A percentile compares a stretch with the other conserved stretches of the same genome.
These are phyloP conservation scores for Botryosphaeria agaves DNA, from an alignment of 2,329 filamentous ascomycete genomes.

Conservation along the genomic window DNA sequence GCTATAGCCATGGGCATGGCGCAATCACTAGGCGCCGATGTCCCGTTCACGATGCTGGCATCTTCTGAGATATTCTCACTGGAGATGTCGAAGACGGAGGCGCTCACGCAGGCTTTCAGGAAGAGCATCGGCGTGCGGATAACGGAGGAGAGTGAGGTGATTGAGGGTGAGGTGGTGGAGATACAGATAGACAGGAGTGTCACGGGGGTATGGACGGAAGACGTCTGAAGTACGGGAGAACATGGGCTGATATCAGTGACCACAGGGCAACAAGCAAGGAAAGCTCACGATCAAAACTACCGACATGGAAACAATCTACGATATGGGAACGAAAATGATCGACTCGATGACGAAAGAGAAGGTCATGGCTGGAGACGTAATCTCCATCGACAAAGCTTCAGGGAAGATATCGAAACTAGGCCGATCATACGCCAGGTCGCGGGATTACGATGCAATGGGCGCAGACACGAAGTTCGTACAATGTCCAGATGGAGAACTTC, in stretches of 20 bases:
- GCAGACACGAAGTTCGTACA: conserved; percentile 96
- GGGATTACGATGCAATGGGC: conserved; percentile 98
- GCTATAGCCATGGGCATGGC: conserved; percentile 98
- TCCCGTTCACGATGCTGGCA: conserved; percentile 90
- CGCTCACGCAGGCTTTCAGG: conserved; percentile 93
- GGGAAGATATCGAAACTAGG: conserved; percentile 97
- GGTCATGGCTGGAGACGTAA: conserved; percentile 95
- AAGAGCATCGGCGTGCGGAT: conserved; percentile 97
- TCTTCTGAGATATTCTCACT: conserved; percentile 96
- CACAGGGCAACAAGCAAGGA: conserved; percentile 82
- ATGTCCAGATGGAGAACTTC: conserved; percentile 91
- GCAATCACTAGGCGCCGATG: conserved; percentile 82
- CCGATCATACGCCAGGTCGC: conserved; percentile 80
- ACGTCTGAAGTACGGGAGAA: no score
- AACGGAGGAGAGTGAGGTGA: conserved; percentile 97
- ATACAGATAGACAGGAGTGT: conserved; percentile 97
- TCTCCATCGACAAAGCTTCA: conserved; percentile 95
- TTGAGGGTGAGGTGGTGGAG: conserved; percentile 97
- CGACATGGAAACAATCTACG: conserved; percentile 98
- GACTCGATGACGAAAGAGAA: conserved; percentile 99
- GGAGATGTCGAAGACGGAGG: conserved; percentile 99
- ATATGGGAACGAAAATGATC: conserved; percentile 99
- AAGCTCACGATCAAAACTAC: conserved; percentile 99
- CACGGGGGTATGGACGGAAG: conserved; percentile 61
- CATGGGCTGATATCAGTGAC: no score